Evolutionary conservation across 768 basidiomycete genomes (phyloP).

Genomic region (Rhodosporidiobolus sp.): DNA sequence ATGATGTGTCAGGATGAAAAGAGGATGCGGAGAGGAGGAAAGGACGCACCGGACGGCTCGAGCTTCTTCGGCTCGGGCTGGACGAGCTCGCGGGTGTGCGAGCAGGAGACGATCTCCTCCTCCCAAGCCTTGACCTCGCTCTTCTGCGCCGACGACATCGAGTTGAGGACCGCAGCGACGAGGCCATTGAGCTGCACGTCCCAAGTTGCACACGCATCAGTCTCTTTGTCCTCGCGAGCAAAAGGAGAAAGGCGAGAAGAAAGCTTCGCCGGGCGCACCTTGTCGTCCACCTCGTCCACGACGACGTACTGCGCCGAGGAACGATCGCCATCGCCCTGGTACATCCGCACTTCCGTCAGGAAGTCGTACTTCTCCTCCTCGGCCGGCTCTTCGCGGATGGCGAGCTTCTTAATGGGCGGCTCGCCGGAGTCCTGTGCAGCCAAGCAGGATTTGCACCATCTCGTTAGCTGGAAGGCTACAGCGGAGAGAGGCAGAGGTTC

Average conservation of each 20-base stretch:
- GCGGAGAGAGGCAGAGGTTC: not conserved
- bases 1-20: slow-evolving; percentile 9
- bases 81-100: slow-evolving; percentile 65
- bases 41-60: slow-evolving; percentile 57
- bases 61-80: slow-evolving; percentile 54
- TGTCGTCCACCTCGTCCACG: slow-evolving; percentile 16
- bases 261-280: slow-evolving; percentile 18
- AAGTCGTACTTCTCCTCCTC: slow-evolving; percentile 79
- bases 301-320: not conserved
- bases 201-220: slow-evolving; percentile 17
- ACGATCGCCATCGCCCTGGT: slow-evolving; percentile 56
- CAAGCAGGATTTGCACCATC: too few relatives aligned
- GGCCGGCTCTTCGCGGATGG: slow-evolving; percentile 67
- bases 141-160: slow-evolving; percentile 83
- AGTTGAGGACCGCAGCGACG: slow-evolving; percentile 67
- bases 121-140: slow-evolving; percentile 98
- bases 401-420: slow-evolving; percentile 83
- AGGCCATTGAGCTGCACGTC: slow-evolving; percentile 51
- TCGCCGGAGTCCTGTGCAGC: slow-evolving; percentile 64
- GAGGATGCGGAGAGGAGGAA: not conserved
- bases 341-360: slow-evolving; percentile 66
- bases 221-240: slow-evolving; percentile 1
- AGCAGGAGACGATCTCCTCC: slow-evolving; percentile 83
- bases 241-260: not conserved
- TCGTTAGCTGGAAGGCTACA: too few relatives aligned